Percentiles rank a stretch among this genome's conserved stretches.
Conservation (phyloP, 306 rosid species). For the Cicer cuneatum region DNA sequence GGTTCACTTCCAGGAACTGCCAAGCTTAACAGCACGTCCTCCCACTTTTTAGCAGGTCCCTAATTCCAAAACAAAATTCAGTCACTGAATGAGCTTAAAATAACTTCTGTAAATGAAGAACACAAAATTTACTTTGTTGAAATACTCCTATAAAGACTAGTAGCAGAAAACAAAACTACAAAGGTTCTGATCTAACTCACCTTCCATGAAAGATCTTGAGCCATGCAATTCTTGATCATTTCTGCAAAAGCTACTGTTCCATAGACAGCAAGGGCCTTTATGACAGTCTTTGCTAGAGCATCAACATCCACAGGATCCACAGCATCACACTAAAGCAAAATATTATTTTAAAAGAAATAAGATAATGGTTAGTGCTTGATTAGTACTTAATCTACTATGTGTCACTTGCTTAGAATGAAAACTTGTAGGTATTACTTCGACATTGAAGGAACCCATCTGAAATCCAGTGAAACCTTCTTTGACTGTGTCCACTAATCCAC, state of each 20-base stretch:
- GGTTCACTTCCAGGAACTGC: conserved; percentile 67
- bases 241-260: conserved; percentile 67
- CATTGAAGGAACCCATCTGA: conserved; percentile 85
- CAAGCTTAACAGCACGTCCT: conserved; percentile 63
- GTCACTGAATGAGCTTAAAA: neutral
- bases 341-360: neutral
- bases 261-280: conserved; percentile 55
- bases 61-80: conserved; percentile 37
- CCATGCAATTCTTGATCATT: conserved; percentile 74
- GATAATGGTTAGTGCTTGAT: conserved; percentile 18
- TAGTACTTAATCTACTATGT: conserved; percentile 8
- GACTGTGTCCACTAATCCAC: conserved; percentile 86
- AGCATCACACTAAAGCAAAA: conserved; percentile 65
- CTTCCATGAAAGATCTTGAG: conserved; percentile 89
- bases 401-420: conserved; percentile 3
- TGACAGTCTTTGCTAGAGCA: conserved; percentile 62
- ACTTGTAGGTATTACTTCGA: conserved; percentile 58
- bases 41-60: conserved; percentile 90
- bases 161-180: neutral
- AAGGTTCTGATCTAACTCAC: conserved; percentile 48
- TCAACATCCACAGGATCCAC: conserved; percentile 70
- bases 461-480: conserved; percentile 88
- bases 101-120: neutral
- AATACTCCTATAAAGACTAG: too few species aligned
- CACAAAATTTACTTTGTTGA: too few species aligned